Evolutionary conservation across 345 rosid genomes (phyloP).

Genomic region (Balakata baccata): DNA sequence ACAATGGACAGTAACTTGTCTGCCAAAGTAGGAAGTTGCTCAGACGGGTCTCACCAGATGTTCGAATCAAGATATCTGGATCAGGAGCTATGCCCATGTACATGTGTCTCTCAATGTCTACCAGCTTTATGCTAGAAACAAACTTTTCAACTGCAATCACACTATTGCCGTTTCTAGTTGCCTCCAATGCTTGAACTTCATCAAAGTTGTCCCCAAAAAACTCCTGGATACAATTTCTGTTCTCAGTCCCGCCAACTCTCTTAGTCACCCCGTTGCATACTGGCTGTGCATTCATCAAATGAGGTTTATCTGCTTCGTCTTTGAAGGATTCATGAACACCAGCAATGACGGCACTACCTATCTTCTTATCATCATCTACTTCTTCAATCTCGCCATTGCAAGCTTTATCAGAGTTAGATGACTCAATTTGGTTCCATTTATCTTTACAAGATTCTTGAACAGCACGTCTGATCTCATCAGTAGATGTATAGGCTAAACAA

Average conservation of each 20-base stretch:
- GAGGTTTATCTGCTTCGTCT: neutral
- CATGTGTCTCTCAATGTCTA: constrained; percentile 49
- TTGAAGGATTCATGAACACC: constrained; percentile 9
- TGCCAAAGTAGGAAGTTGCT: constrained; percentile 69
- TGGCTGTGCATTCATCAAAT: neutral
- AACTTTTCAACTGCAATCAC: neutral
- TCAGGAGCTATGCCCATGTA: constrained; percentile 51
- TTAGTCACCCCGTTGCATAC: neutral
- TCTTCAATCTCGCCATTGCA: constrained; percentile 12
- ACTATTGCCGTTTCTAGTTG: constrained; percentile 1
- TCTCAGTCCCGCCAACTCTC: neutral
- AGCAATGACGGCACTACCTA: neutral
- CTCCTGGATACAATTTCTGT: constrained; percentile 2
- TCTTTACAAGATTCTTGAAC: constrained; percentile 53
- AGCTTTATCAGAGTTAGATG: neutral
- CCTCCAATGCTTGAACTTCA: constrained; percentile 8
- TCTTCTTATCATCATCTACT: neutral
- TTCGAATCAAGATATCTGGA: constrained; percentile 63
- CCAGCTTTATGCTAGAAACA: constrained; percentile 22
- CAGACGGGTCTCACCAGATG: constrained; percentile 60
- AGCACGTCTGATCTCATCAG: constrained; percentile 66
- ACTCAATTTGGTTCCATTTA: constrained; percentile 23
- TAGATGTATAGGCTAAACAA: constrained; percentile 53
- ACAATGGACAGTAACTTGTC: constrained; percentile 46
- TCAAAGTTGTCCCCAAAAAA: constrained; percentile 9